Conservation (phyloP, 2,329 filamentous ascomycete species). For the Ascochyta clinopodiicola region DNA sequence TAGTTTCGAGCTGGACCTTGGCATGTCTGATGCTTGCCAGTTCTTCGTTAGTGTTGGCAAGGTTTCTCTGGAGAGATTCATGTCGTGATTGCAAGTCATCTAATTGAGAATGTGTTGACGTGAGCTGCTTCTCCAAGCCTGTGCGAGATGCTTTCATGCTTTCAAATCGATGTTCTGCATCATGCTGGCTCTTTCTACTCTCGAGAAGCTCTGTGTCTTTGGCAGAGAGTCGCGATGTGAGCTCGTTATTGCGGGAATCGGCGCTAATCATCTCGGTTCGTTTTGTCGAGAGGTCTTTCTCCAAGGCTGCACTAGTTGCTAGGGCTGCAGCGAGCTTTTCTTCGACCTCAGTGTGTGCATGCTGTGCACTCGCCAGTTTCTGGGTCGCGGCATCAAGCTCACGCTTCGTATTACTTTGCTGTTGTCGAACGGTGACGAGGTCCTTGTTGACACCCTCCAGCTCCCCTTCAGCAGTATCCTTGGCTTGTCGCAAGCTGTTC, state of each 20-base stretch:
- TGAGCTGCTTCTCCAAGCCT: constrained; percentile 9
- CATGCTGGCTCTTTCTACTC: background rate
- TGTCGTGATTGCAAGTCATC: background rate
- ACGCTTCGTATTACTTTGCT: background rate
- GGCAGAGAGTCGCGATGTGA: constrained; percentile 24
- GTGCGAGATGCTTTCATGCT: constrained; percentile 1
- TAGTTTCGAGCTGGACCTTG: constrained; percentile 1
- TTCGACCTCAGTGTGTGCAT: background rate
- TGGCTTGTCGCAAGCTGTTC: background rate
- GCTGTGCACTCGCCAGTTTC: background rate
- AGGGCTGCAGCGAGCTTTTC: constrained; percentile 12
- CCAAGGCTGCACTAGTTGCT: constrained; percentile 21
- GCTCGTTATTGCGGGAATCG: constrained; percentile 25
- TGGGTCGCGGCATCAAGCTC: constrained; percentile 1
- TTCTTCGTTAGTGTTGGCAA: background rate
- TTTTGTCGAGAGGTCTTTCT: constrained; percentile 23
- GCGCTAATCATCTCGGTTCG: constrained; percentile 22
- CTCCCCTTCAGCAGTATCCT: background rate
- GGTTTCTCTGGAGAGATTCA: background rate
- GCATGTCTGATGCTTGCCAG: background rate
- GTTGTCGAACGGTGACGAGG: background rate
- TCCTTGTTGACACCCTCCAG: background rate
- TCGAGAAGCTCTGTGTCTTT: constrained; percentile 15
- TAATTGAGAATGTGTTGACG: constrained; percentile 1
- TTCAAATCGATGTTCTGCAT: background rate